Evolutionary conservation across 1,139 yeast genomes (phyloP).

Genomic region (Nadsonia commutata): DNA sequence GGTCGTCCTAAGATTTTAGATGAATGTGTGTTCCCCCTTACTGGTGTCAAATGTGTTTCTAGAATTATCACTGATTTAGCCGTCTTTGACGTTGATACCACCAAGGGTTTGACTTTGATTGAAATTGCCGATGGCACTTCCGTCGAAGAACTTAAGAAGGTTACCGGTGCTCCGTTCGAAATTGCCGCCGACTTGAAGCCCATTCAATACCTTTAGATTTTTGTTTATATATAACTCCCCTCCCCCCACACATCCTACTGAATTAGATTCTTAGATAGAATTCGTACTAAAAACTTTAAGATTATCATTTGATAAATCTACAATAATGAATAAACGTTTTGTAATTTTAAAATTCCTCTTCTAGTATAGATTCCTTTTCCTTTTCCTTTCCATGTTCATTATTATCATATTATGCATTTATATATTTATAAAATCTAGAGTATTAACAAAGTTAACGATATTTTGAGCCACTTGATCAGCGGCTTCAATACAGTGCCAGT

Average conservation of each 20-base stretch:
- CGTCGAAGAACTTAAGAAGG: constrained; percentile 27
- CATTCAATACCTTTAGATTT: constrained; percentile 3
- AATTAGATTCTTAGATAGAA: not conserved
- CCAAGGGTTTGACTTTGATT: constrained; percentile 27
- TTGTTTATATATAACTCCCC: too few species aligned
- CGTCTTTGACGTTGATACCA: constrained; percentile 30
- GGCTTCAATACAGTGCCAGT: constrained; percentile 21
- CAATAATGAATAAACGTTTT: not conserved
- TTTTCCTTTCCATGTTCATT: too few species aligned
- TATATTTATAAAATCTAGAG: not conserved
- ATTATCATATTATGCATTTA: not conserved
- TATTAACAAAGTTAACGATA: not conserved
- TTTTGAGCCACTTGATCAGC: constrained; percentile 9
- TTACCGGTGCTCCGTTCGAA: constrained; percentile 30
- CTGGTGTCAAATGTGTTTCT: constrained; percentile 33
- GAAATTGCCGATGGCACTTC: constrained; percentile 29
- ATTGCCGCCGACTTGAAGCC: constrained; percentile 21
- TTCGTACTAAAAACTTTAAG: not conserved
- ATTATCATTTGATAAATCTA: too few species aligned
- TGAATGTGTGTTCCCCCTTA: constrained; percentile 32
- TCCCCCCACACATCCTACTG: too few species aligned
- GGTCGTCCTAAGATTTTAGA: constrained; percentile 34
- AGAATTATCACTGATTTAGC: constrained; percentile 36
- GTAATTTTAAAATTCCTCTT: too few species aligned
- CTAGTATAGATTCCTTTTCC: too few species aligned